Evolutionary conservation across 2,329 filamentous ascomycete species (phyloP).

Genomic region (Gaeumannomyces sp.): DNA sequence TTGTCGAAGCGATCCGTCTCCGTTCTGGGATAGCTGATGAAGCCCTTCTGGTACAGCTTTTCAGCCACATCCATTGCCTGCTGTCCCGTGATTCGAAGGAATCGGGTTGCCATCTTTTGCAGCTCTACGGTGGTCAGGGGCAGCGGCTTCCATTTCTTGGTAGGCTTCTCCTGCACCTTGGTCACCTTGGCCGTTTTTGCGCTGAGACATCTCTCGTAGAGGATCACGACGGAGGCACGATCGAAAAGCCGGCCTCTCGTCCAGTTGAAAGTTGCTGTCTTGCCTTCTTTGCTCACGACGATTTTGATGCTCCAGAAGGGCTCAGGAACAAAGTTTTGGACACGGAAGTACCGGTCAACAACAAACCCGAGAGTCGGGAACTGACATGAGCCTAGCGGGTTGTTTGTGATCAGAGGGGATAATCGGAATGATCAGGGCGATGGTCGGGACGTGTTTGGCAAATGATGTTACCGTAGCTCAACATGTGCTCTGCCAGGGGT

Average conservation of each 20-base stretch:
- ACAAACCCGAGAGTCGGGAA: constrained; percentile 97
- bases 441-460: background rate
- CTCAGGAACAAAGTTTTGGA: constrained; percentile 90
- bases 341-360: constrained; percentile 89
- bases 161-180: constrained; percentile 85
- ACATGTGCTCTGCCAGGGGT: constrained; percentile 54
- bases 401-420: constrained; percentile 11
- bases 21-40: constrained; percentile 95
- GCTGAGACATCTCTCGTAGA: constrained; percentile 78
- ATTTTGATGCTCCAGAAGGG: constrained; percentile 90
- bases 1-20: constrained; percentile 95
- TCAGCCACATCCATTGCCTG: constrained; percentile 87
- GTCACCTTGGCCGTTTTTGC: constrained; percentile 73
- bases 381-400: constrained; percentile 69
- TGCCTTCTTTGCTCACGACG: constrained; percentile 67
- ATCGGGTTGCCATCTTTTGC: constrained; percentile 88
- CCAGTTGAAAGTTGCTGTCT: constrained; percentile 82
- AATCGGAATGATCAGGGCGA: background rate
- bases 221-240: constrained; percentile 68
- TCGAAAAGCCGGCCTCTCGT: constrained; percentile 79
- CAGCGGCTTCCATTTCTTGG: constrained; percentile 87
- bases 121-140: constrained; percentile 93
- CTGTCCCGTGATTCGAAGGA: constrained; percentile 86
- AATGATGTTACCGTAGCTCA: constrained; percentile 70
- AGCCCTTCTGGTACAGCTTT: constrained; percentile 83